These are phyloP conservation scores for Xylaria telfairii DNA, from an alignment of 495 filamentous ascomycete genomes.

Conservation along the genomic window DNA sequence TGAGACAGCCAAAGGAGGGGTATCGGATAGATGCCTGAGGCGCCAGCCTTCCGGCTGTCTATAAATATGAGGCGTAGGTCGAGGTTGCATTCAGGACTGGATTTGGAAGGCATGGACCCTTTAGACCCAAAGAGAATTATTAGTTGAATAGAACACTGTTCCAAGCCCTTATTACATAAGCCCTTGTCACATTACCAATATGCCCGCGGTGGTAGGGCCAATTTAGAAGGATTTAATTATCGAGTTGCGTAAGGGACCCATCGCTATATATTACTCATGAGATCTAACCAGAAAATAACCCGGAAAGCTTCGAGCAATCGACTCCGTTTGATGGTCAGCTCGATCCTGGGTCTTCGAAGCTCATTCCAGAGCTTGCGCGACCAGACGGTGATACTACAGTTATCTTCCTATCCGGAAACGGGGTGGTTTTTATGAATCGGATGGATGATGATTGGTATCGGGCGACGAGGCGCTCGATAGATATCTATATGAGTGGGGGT, in stretches of 20 bases:
- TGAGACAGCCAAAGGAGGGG: no score
- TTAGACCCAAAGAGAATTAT: no score
- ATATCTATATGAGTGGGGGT: background rate
- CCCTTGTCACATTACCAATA: background rate
- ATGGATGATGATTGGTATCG: conserved; percentile 19
- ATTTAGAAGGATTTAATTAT: background rate
- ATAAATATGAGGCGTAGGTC: no score
- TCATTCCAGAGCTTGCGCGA: background rate
- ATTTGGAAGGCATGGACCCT: no score
- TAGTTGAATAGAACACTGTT: no score
- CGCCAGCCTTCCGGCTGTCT: no score
- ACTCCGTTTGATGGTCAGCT: background rate
- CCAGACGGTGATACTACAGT: background rate
- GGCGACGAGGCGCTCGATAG: background rate
- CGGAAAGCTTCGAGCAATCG: background rate
- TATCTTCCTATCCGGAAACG: background rate
- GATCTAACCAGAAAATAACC: no score
- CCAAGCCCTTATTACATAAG: no score
- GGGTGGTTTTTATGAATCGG: background rate
- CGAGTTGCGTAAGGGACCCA: background rate
- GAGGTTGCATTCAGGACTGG: no score
- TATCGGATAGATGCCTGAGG: no score
- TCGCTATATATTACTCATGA: no score
- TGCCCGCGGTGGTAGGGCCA: background rate
- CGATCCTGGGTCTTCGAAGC: background rate